A percentile compares a stretch with the other conserved stretches of the same genome.
phyloP scores from a whole-genome alignment of 1,284 basidiomycete genomes.

The Ustilago trichophora region DNA sequence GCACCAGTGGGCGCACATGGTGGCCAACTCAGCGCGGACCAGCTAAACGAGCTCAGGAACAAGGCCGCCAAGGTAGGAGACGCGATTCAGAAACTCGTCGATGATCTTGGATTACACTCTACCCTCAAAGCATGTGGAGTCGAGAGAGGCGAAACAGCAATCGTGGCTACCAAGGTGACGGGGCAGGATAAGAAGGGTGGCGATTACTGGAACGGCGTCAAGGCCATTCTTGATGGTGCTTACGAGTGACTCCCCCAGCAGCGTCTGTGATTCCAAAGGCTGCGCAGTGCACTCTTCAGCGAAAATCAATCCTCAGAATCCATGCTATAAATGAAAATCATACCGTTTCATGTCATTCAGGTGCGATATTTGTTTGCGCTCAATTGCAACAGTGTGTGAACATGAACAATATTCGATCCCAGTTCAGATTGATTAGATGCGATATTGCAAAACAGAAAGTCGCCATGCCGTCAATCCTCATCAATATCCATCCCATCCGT shows the following conservation, averaged over 20 bases:
- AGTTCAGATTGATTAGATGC: too few species aligned
- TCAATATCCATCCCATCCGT: conserved; percentile 35
- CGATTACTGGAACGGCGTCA: conserved; percentile 37
- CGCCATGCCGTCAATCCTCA: conserved; percentile 30
- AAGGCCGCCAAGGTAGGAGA: conserved; percentile 31
- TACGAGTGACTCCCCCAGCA: conserved; percentile 29
- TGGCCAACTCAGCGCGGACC: background rate
- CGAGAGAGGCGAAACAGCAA: conserved; percentile 71
- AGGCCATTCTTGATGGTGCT: conserved; percentile 25
- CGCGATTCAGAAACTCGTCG: conserved; percentile 69
- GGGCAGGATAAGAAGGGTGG: conserved; percentile 47
- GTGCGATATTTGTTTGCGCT: background rate
- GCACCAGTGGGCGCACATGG: background rate
- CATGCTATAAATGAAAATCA: too few species aligned
- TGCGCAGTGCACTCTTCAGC: too few species aligned
- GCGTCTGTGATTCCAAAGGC: conserved; percentile 6
- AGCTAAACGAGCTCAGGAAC: conserved; percentile 9
- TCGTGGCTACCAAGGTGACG: conserved; percentile 70
- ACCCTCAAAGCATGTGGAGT: conserved; percentile 74
- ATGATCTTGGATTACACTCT: conserved; percentile 72
- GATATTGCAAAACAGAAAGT: too few species aligned
- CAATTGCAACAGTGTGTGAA: too few species aligned
- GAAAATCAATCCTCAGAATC: too few species aligned
- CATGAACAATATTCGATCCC: too few species aligned
- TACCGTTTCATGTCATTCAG: too few species aligned